phyloP scores from a whole-genome alignment of 495 filamentous ascomycete genomes.

The Trichocladium antarcticum region DNA sequence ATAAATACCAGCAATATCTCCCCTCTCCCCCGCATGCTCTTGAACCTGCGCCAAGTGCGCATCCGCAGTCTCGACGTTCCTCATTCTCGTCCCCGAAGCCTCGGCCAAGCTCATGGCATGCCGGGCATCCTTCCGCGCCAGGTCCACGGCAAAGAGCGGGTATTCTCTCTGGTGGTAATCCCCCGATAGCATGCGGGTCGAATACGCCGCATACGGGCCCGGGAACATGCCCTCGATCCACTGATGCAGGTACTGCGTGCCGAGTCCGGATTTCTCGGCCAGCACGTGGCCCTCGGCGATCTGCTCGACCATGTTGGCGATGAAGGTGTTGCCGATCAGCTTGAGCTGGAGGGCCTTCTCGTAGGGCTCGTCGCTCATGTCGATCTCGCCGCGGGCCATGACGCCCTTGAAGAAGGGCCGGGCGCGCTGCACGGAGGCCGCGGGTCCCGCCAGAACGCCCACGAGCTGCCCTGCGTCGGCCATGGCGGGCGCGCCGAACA shows the following conservation, averaged over 20 bases:
- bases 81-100: conserved; percentile 49
- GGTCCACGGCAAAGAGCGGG: conserved; percentile 76
- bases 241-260: conserved; percentile 53
- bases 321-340: conserved; percentile 76
- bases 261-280: conserved; percentile 73
- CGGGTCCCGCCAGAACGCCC: conserved; percentile 63
- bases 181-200: conserved; percentile 57
- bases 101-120: conserved; percentile 62
- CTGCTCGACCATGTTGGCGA: conserved; percentile 71
- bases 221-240: conserved; percentile 57
- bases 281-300: conserved; percentile 64
- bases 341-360: conserved; percentile 57
- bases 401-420: conserved; percentile 71
- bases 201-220: conserved; percentile 58
- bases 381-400: conserved; percentile 57
- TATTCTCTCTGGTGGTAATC: conserved; percentile 54
- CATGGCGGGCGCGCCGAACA: conserved; percentile 74
- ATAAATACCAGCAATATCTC: conserved; percentile 79
- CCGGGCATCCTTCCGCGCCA: conserved; percentile 74
- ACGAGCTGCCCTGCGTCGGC: conserved; percentile 66
- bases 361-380: conserved; percentile 52
- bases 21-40: conserved; percentile 58
- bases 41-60: conserved; percentile 54
- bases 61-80: conserved; percentile 56
- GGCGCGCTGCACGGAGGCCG: conserved; percentile 48